Evolutionary conservation across 2,329 filamentous ascomycete species (phyloP), one percentile per base, ranked within the genome.

Genomic region (Lecanicillium sp.): DNA sequence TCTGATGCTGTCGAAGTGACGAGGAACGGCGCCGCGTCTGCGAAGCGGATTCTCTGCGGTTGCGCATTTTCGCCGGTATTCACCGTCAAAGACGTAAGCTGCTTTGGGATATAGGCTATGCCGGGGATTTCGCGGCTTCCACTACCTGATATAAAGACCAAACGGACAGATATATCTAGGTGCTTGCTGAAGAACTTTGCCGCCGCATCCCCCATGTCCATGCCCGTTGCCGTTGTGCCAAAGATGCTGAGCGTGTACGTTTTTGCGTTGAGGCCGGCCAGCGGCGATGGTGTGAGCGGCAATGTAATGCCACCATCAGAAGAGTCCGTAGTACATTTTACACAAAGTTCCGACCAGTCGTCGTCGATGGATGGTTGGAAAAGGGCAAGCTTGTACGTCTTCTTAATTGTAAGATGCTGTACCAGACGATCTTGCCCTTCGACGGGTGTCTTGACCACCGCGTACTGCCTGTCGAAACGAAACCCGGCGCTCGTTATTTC

Each of bases 401-500:
- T 44, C 17, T 48, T 48, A 36, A 48, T 41, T 19, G 46, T 46
- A 3, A 48, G 15, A 25, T 48, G 46, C 40, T 48, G 42, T 4
- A 39, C 46, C 5, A 37, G 31, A 9, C 31, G 29, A 2, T 29
- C 13, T 3, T 40, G 33, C 4, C 31, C 38, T 20, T 34, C 35
- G n/a, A 20, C 19, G 14, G 43, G 41, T 14, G 32, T 38, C 25
- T 43, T 48, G 31, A 48, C 38, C 3, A 48, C 28, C 18, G 46
- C 38, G 25, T 48, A 46, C 38, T 48, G 46, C 9, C 46, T 35
- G 37, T 48, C 46, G 37, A 48, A 48, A 16, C 46, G 46, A 19
- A 48, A 43, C 3, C 46, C 44, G 19, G 46, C 46, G 27, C 42
- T 42, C 17, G 46, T 48, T 17, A 48, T 41, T 18, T 48, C 46